Evolutionary conservation across 345 rosid genomes (phyloP), one percentile per base, ranked within the genome.

Genomic region (Boechera stricta): DNA sequence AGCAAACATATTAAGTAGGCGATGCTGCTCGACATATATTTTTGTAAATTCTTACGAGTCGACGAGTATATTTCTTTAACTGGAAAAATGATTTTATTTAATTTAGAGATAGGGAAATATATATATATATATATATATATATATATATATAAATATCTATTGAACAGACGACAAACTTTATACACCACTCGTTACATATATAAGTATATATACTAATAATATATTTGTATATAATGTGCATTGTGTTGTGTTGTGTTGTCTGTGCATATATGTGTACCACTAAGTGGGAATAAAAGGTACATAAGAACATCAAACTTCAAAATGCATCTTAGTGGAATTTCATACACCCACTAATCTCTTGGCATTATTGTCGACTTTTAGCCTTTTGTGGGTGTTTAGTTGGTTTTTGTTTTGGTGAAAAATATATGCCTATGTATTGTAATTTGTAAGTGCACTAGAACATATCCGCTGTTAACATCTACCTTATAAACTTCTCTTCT

Each of bases 261-360:
- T 56, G 33, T 55, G 66, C 28, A 77, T 7, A 64, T 63, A 55
- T 71, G 77, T 77, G 73, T 57, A 71, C 53, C 80, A 65, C 67
- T 71, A 57, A 77, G 73, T 71, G 67, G 45, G 77, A 71, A 64
- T 64, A 57, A 71, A 77, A 77, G 81, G 47, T 71, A 71, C 76
- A 64, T 57, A 77, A 71, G 75, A 71, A 70, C 71, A 77, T 71
- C 76, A 77, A 72, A 72, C 67, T 64, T 65, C 77, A 77, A 65
- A 77, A 64, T 71, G 68, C 67, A 72, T 49, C 54, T 64, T 58
- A 77, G 81, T 77, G 81, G 81, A 71, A 72, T 71, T 57, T 58
- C 77, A 71, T 71, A 71, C 66, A 72, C 56, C 81, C 81, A 77
- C 81, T 77, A 77, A 77, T 71, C 28, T 29, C 65, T 77, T 77